These are phyloP conservation scores for Apiotrichum porosum DNA, from an alignment of 1,284 basidiomycete genomes.

Conservation along the genomic window DNA sequence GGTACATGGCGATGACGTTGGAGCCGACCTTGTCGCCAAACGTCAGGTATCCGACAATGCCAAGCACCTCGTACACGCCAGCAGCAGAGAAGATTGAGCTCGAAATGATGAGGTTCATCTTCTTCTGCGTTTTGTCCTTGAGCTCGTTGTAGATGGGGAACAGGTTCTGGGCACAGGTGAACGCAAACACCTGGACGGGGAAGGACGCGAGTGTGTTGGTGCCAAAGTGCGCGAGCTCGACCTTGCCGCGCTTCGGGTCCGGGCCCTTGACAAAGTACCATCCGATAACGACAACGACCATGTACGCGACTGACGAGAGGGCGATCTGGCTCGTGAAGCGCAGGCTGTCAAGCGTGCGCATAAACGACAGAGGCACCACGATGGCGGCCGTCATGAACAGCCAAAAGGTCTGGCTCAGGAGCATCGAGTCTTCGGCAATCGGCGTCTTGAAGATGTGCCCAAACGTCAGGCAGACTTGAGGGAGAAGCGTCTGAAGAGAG, in stretches of 20 bases:
- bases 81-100: conserved; percentile 76
- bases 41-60: conserved; percentile 72
- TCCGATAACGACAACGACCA: conserved; percentile 61
- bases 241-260: conserved; percentile 36
- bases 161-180: conserved; percentile 83
- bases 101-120: conserved; percentile 83
- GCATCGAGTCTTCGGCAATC: conserved; percentile 56
- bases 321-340: conserved; percentile 51
- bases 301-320: conserved; percentile 52
- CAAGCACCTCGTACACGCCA: conserved; percentile 62
- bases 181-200: conserved; percentile 93
- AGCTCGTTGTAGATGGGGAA: conserved; percentile 95
- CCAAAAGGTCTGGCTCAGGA: conserved; percentile 76
- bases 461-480: conserved; percentile 81
- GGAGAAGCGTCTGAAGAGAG: conserved; percentile 61
- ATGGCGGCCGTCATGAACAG: conserved; percentile 74
- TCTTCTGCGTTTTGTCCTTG: conserved; percentile 66
- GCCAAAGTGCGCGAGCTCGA: conserved; percentile 39
- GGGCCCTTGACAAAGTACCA: conserved; percentile 47
- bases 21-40: conserved; percentile 86
- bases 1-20: conserved; percentile 82
- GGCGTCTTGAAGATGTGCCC: conserved; percentile 61
- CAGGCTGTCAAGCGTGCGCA: conserved; percentile 67
- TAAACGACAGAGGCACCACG: conserved; percentile 80
- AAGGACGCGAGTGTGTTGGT: conserved; percentile 59